Percentiles rank a stretch among this genome's conserved stretches.
Evolutionary conservation across 78 protist species (phyloP).

Genomic region (Dictyostelium intermedium): DNA sequence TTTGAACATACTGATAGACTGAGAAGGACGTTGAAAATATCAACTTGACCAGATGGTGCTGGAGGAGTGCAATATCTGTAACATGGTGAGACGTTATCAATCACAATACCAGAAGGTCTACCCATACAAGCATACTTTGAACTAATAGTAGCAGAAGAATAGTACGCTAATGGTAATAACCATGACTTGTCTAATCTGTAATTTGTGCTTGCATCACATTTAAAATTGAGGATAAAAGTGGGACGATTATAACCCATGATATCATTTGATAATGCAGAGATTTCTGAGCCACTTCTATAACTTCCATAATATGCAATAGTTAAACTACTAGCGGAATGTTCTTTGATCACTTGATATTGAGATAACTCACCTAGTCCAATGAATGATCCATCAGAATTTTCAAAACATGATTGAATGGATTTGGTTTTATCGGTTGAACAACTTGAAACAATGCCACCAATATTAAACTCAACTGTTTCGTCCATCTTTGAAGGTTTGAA

Average conservation of each 20-base stretch:
- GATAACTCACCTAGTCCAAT: not conserved
- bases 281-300: too few species aligned
- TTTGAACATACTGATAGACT: not conserved
- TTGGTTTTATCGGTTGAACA: not conserved
- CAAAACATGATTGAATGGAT: not conserved
- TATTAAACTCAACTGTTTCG: not conserved
- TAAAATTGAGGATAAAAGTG: not conserved
- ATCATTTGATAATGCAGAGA: too few species aligned
- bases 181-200: not conserved
- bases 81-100: not conserved
- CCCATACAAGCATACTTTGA: not conserved
- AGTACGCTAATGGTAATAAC: not conserved
- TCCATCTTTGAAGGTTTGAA: too few species aligned
- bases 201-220: not conserved
- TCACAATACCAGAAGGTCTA: too few species aligned
- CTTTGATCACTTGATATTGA: not conserved
- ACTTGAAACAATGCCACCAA: not conserved
- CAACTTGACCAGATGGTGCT: too few species aligned
- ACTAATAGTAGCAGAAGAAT: not conserved
- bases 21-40: too few species aligned
- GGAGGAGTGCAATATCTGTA: too few species aligned
- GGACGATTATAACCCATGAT: not conserved
- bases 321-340: not conserved
- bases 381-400: not conserved
- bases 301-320: too few species aligned